A percentile compares a stretch with the other conserved stretches of the same genome.
These are phyloP conservation scores for Jacaranda copaia DNA, from an alignment of 257 asterid species.

Conservation along the genomic window DNA sequence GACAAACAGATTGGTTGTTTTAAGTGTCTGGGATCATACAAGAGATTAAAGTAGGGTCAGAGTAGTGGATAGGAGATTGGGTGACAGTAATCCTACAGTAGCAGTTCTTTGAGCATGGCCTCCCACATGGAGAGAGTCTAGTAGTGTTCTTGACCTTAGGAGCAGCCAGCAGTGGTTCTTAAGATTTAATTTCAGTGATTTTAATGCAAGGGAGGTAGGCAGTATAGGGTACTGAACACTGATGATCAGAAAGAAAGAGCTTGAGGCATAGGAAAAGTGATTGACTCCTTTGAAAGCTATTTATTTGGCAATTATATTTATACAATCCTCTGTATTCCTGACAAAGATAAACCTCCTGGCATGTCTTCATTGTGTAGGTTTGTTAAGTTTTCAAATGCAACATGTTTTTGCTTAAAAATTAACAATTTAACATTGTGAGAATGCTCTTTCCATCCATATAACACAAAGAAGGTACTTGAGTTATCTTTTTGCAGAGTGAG, in stretches of 20 bases:
- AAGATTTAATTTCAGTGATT: neutral
- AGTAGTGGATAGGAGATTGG: neutral
- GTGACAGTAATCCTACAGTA: neutral
- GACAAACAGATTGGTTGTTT: neutral
- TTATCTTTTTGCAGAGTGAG: neutral
- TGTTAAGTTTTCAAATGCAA: neutral
- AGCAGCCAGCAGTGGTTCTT: neutral
- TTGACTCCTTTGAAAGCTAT: neutral
- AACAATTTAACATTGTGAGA: neutral
- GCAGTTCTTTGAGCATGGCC: neutral
- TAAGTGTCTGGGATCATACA: neutral
- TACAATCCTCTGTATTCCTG: neutral
- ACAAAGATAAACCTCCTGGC: neutral
- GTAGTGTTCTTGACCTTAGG: neutral
- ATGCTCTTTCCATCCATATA: neutral
- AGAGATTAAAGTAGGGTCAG: neutral
- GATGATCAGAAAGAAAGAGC: slow-evolving; percentile 1
- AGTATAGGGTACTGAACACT: neutral
- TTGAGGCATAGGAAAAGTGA: neutral
- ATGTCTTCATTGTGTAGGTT: neutral
- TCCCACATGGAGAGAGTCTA: neutral
- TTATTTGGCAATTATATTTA: neutral
- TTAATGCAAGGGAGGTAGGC: neutral
- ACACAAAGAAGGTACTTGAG: neutral
- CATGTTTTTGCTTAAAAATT: neutral